phyloP scores from a whole-genome alignment of 2,329 filamentous ascomycete genomes.

The Pseudogymnoascus sp. region DNA sequence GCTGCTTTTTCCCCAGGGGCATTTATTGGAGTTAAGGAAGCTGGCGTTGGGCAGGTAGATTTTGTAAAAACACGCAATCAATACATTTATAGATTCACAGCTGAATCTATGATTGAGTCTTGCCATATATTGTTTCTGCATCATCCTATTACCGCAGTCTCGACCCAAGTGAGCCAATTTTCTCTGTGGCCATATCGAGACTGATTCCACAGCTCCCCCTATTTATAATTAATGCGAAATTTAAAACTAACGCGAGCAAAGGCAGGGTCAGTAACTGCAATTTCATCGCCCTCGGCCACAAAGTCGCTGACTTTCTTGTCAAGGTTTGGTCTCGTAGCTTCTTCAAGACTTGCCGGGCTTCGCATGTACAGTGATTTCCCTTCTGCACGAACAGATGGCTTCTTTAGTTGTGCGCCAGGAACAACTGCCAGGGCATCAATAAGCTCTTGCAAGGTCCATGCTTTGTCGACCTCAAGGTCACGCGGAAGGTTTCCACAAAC shows the following conservation, averaged over 20 bases:
- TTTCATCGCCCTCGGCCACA: constrained; percentile 73
- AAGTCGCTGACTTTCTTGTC: constrained; percentile 69
- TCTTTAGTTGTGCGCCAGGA: constrained; percentile 89
- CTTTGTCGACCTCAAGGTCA: constrained; percentile 62
- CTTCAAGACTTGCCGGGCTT: constrained; percentile 69
- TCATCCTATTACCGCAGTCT: neutral
- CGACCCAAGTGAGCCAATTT: neutral
- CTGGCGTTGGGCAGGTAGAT: constrained; percentile 22
- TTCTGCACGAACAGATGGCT: constrained; percentile 73
- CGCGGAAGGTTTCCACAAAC: constrained; percentile 83
- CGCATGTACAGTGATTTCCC: constrained; percentile 88
- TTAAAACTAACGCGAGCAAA: constrained; percentile 46
- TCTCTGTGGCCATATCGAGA: neutral
- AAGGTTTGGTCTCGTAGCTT: constrained; percentile 77
- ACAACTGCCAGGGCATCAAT: constrained; percentile 74
- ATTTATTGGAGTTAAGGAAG: constrained; percentile 26
- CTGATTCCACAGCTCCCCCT: neutral
- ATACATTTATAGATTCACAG: neutral
- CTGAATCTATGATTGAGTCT: neutral
- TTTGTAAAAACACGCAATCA: constrained; percentile 12
- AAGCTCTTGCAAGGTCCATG: constrained; percentile 71
- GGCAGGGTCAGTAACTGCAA: constrained; percentile 88
- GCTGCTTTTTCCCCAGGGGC: constrained; percentile 14
- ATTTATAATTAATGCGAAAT: constrained; percentile 25
- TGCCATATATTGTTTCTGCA: neutral